Percentiles rank a stretch among this genome's conserved stretches.
Conservation (phyloP, 2,329 filamentous ascomycete species). For the Atkinsonella texensis region DNA sequence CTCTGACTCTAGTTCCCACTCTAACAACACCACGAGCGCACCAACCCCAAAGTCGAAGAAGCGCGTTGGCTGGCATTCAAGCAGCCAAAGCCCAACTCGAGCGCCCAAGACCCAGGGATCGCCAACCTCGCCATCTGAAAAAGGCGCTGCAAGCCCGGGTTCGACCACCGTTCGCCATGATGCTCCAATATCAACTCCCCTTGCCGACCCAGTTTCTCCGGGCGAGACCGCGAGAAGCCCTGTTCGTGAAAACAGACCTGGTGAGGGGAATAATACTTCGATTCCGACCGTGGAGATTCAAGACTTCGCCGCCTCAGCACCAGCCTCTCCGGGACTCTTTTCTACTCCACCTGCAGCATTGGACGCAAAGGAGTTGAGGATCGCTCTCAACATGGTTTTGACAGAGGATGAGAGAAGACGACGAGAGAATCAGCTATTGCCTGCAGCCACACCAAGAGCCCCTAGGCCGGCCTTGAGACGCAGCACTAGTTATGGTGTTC, state of each 20-base stretch:
- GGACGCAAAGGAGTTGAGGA: constrained; percentile 25
- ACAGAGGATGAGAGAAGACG: constrained; percentile 17
- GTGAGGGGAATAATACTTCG: not conserved
- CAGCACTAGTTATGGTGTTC: constrained; percentile 31
- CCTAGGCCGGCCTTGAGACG: constrained; percentile 28
- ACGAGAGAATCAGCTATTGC: constrained; percentile 7
- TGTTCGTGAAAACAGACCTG: not conserved
- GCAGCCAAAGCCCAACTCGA: constrained; percentile 13
- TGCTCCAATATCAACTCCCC: not conserved
- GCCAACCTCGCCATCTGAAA: constrained; percentile 3
- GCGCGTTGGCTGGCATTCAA: constrained; percentile 26
- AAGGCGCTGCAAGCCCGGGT: constrained; percentile 10
- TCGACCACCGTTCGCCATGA: not conserved
- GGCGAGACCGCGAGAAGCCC: not conserved
- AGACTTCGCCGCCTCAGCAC: not conserved
- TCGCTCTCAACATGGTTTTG: constrained; percentile 26
- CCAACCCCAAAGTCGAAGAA: constrained; percentile 27
- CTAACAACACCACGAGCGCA: constrained; percentile 12
- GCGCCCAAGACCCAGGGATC: constrained; percentile 6
- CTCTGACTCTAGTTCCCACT: constrained; percentile 14
- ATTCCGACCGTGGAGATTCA: not conserved
- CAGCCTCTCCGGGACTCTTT: constrained; percentile 10
- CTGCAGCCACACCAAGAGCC: constrained; percentile 8
- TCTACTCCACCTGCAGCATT: constrained; percentile 22
- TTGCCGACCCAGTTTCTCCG: not conserved